Evolutionary conservation across 2,329 filamentous ascomycete species (phyloP).

Genomic region (Myriosclerotinia duriaeana): DNA sequence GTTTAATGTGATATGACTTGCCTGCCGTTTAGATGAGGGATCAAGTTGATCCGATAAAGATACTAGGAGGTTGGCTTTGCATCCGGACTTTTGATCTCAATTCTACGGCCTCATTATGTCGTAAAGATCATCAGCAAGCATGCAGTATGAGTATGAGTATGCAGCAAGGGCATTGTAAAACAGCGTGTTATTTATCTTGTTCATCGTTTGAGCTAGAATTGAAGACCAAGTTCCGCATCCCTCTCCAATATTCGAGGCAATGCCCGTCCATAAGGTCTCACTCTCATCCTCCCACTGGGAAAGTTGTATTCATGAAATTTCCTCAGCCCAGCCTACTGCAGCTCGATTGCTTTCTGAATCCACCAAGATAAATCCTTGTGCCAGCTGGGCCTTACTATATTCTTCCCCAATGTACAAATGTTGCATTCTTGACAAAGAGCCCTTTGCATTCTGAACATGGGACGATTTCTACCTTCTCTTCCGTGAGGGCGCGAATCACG

Average conservation of each 20-base stretch:
- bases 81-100: not conserved
- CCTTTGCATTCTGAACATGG: not conserved
- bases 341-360: not conserved
- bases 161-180: not conserved
- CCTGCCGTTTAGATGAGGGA: not conserved
- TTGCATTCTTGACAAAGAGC: not conserved
- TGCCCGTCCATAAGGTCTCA: not conserved
- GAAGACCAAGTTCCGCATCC: not conserved
- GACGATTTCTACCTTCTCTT: not conserved
- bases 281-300: not conserved
- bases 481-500: not conserved
- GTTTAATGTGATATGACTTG: not conserved
- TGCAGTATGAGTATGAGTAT: not conserved
- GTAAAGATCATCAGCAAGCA: not conserved
- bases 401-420: not conserved
- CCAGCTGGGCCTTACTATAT: not conserved
- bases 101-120: not conserved
- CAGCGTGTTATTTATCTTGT: not conserved
- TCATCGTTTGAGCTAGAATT: not conserved
- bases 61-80: not conserved
- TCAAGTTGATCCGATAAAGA: not conserved
- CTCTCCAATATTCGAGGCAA: not conserved
- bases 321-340: too few relatives aligned
- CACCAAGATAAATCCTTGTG: not conserved
- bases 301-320: not conserved